Base-by-base conservation (phyloP, 768 basidiomycete species). In the Mycena filopes region DNA sequence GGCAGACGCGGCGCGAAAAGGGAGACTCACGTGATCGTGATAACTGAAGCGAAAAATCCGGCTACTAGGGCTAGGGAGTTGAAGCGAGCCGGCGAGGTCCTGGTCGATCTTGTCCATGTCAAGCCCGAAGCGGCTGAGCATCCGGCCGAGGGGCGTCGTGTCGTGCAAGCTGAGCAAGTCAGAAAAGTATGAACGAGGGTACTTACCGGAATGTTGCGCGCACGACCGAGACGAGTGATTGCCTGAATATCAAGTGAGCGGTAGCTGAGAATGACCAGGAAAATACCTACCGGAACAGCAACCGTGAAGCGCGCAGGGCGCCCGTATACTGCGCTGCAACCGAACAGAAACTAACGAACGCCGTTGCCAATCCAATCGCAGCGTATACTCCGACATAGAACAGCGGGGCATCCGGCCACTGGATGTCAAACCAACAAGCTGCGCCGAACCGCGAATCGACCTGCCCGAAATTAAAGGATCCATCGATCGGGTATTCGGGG, bases 61-160 rank as follows among this genome's bases (percentile, higher is more conserved):
- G 92, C 93, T 41, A 94, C 77, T n/a, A 36, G 4, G 15, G 36
- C 11, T 36, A 11, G 10, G 10, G 36, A 36, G 10, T 9, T 36
- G 36, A 11, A 36, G 10, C 15, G 36, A 36, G 10, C 4, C 36
- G 10, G 36, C 36, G 10, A 36, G 10, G 36, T 15, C 11, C 36
- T 11, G 10, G 10, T 36, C 36, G 36, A 36, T 36, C 36, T 10
- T 36, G 36, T 36, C 15, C 2, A 36, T 2, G 15, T 36, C 36
- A 10, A 15, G 15, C 15, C 36, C 36, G 15, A 96, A 95, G 7
- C 94, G 87, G 76, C 95, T 96, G 69, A 96, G 82, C 84, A 96
- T 90, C 15, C 36, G 36, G 82, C 92, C 92, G 76, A 91, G 87
- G 1, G 94, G 94, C 0, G 94, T 95, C 0, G 90, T 88, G 72